phyloP scores from a whole-genome alignment of 768 basidiomycete genomes.

The Tricholoma flavovirens region DNA sequence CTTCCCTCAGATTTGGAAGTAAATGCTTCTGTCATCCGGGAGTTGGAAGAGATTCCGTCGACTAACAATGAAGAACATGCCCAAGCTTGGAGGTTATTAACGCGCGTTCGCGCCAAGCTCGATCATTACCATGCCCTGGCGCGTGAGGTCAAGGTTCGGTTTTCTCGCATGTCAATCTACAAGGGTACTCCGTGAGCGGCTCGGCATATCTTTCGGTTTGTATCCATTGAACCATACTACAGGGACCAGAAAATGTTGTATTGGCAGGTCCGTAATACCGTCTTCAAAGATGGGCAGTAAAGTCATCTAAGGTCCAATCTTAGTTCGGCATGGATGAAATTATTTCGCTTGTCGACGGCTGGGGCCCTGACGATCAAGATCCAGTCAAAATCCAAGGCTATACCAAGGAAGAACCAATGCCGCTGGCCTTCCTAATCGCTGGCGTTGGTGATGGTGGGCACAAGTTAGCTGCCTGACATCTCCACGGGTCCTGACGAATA shows the following conservation, averaged over 20 bases:
- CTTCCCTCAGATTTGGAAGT: background rate
- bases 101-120: background rate
- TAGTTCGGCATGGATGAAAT: background rate
- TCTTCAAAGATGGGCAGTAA: background rate
- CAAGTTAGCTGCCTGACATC: background rate
- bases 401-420: background rate
- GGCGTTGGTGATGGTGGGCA: background rate
- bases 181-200: slow-evolving; percentile 10
- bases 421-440: background rate
- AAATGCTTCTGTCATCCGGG: background rate
- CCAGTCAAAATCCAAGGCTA: background rate
- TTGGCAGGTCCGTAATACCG: background rate
- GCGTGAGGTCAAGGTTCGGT: slow-evolving; percentile 14
- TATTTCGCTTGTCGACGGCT: background rate
- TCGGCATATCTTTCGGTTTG: background rate
- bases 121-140: slow-evolving; percentile 6
- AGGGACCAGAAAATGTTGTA: background rate
- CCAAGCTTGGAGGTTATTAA: background rate
- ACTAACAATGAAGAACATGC: background rate
- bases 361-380: background rate
- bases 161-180: slow-evolving; percentile 11
- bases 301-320: background rate
- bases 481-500: background rate
- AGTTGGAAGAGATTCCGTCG: background rate
- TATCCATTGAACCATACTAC: background rate